Conservation (phyloP, 495 filamentous ascomycete species). For the Trypethelium eluteriae region DNA sequence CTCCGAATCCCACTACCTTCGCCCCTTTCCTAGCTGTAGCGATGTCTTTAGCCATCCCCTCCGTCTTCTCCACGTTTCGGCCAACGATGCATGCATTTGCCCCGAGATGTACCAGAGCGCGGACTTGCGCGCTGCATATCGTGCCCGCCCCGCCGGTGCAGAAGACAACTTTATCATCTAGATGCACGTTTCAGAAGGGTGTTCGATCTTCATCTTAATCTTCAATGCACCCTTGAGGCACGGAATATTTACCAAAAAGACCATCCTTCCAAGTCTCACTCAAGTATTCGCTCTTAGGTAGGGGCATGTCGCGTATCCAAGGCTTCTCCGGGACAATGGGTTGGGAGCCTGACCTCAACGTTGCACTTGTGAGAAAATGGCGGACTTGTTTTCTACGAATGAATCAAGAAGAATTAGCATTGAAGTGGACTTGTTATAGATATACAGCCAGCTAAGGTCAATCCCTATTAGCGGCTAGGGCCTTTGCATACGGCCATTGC, state of each 20-base stretch:
- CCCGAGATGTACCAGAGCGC: conserved; percentile 81
- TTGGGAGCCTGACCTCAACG: neutral
- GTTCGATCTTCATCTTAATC: conserved; percentile 11
- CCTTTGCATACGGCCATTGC: too few species aligned
- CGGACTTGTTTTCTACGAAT: neutral
- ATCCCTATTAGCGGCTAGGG: too few species aligned
- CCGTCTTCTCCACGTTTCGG: conserved; percentile 82
- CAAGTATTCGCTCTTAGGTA: conserved; percentile 64
- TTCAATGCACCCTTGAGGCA: neutral
- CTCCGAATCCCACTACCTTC: conserved; percentile 78
- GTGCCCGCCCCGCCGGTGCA: conserved; percentile 91
- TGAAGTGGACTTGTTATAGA: too few species aligned
- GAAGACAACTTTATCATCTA: conserved; percentile 80
- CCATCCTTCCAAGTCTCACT: conserved; percentile 77
- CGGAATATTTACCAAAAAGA: conserved; percentile 59
- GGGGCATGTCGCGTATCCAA: conserved; percentile 45
- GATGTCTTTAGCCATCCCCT: conserved; percentile 69
- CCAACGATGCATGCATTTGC: conserved; percentile 92
- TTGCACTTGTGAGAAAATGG: neutral
- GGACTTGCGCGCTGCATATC: conserved; percentile 89
- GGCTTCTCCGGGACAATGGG: neutral
- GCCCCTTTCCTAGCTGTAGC: conserved; percentile 66
- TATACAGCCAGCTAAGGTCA: too few species aligned
- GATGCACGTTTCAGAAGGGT: neutral
- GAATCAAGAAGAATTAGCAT: neutral